Percentiles rank a stretch among this genome's conserved stretches.
Conservation (phyloP, 768 basidiomycete species). For the Cystofilobasidium ferigula region DNA sequence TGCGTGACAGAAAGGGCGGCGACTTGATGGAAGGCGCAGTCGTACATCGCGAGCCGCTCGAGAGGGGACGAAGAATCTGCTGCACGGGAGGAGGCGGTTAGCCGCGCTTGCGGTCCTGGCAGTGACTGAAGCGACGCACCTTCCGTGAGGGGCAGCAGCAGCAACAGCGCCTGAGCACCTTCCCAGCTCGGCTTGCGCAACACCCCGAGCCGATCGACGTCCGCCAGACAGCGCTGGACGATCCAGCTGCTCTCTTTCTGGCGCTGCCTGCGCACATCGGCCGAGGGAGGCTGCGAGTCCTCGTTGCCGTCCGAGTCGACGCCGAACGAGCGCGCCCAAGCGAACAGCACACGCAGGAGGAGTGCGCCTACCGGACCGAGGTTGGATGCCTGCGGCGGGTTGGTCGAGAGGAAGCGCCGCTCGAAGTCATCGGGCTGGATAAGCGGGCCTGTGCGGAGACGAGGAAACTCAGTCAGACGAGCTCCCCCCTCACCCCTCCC, state of each 20-base stretch:
- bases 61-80: conserved; percentile 44
- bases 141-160: conserved; percentile 71
- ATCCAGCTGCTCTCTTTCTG: conserved; percentile 49
- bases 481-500: no score
- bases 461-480: conserved; percentile 13
- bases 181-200: conserved; percentile 77
- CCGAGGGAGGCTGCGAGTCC: conserved; percentile 36
- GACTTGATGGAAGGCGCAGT: conserved; percentile 70
- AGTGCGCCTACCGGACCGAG: conserved; percentile 65
- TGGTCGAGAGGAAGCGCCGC: conserved; percentile 45
- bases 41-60: conserved; percentile 56
- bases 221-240: conserved; percentile 61
- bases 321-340: conserved; percentile 84
- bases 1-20: conserved; percentile 57
- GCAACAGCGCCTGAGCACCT: conserved; percentile 64
- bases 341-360: conserved; percentile 65
- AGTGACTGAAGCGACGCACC: conserved; percentile 45
- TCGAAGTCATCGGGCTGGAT: conserved; percentile 70
- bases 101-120: neutral
- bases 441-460: conserved; percentile 55
- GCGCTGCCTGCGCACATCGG: conserved; percentile 42
- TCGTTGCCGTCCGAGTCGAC: conserved; percentile 65
- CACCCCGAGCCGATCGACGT: conserved; percentile 59
- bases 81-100: neutral
- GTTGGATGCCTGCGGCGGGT: conserved; percentile 44